Percentiles rank a stretch among this genome's conserved stretches.
phyloP scores from a whole-genome alignment of 1,139 yeast species.

The Debaryomyces singareniensis region DNA sequence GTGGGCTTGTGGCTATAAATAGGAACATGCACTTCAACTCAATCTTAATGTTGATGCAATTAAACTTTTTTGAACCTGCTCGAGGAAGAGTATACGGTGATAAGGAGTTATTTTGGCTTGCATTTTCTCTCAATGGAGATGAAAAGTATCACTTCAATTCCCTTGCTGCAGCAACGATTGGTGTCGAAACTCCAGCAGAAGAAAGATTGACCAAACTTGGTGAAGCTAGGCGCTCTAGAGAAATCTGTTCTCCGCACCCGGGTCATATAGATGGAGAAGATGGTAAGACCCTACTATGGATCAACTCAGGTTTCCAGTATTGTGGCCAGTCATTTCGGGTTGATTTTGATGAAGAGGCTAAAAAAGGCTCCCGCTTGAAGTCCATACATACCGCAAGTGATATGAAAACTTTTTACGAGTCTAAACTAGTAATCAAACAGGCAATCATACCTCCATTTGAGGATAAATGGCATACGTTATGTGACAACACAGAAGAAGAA shows the following conservation, averaged over 20 bases:
- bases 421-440: slow-evolving; percentile 17
- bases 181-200: slow-evolving; percentile 17
- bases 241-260: slow-evolving; percentile 41
- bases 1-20: slow-evolving; percentile 24
- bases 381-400: slow-evolving; percentile 12
- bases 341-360: slow-evolving; percentile 19
- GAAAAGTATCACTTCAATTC: slow-evolving; percentile 25
- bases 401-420: slow-evolving; percentile 17
- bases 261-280: slow-evolving; percentile 33
- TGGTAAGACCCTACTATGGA: slow-evolving; percentile 24
- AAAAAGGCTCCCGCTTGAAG: slow-evolving; percentile 14
- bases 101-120: slow-evolving; percentile 31
- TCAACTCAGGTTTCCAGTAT: slow-evolving; percentile 27
- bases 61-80: slow-evolving; percentile 21
- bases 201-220: slow-evolving; percentile 17
- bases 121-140: slow-evolving; percentile 27
- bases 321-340: slow-evolving; percentile 23
- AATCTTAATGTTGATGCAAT: slow-evolving; percentile 21
- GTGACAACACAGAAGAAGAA: slow-evolving; percentile 20
- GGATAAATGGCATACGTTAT: slow-evolving; percentile 16
- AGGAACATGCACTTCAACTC: slow-evolving; percentile 23
- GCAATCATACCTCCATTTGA: slow-evolving; percentile 29
- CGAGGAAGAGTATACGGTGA: slow-evolving; percentile 24
- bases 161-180: slow-evolving; percentile 24
- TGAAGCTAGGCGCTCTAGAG: slow-evolving; percentile 15